phyloP scores from a whole-genome alignment of 345 rosid genomes.

The Ceriops tagal region DNA sequence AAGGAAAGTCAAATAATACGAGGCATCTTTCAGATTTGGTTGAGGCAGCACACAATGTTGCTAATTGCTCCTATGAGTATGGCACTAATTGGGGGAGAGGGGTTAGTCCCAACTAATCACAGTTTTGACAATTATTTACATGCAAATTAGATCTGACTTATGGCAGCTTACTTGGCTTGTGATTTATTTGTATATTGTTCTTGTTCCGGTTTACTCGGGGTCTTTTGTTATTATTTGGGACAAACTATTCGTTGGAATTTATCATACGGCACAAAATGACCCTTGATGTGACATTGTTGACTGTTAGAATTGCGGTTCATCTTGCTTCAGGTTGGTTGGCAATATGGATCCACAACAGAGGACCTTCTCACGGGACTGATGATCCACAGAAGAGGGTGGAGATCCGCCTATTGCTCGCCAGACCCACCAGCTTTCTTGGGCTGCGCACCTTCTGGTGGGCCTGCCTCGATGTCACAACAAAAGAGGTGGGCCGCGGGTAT shows the following conservation, averaged over 20 bases:
- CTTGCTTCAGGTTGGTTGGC: constrained; percentile 49
- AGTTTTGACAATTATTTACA: neutral
- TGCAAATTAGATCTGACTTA: too few relatives aligned
- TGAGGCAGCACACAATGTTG: constrained; percentile 43
- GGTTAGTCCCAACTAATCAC: constrained; percentile 21
- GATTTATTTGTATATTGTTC: too few relatives aligned
- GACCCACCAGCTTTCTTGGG: constrained; percentile 60
- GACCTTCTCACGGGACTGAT: constrained; percentile 47
- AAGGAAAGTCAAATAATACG: constrained; percentile 26
- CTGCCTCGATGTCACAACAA: constrained; percentile 40
- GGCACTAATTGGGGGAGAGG: constrained; percentile 53
- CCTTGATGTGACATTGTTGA: neutral
- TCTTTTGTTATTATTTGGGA: too few relatives aligned
- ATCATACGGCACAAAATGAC: neutral
- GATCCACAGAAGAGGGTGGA: constrained; percentile 63
- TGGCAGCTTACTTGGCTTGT: too few relatives aligned
- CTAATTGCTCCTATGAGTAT: constrained; percentile 42
- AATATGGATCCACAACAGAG: constrained; percentile 58
- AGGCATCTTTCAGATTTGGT: constrained; percentile 11
- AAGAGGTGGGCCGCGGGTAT: constrained; percentile 66
- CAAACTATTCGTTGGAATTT: too few relatives aligned
- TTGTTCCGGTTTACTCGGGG: too few relatives aligned
- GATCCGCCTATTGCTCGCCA: constrained; percentile 20
- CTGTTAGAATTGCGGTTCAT: neutral
- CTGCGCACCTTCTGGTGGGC: constrained; percentile 40